Percentiles rank a stretch among this genome's conserved stretches.
phyloP scores from a whole-genome alignment of 768 basidiomycete genomes.

The Pleurotus tuoliensis region DNA sequence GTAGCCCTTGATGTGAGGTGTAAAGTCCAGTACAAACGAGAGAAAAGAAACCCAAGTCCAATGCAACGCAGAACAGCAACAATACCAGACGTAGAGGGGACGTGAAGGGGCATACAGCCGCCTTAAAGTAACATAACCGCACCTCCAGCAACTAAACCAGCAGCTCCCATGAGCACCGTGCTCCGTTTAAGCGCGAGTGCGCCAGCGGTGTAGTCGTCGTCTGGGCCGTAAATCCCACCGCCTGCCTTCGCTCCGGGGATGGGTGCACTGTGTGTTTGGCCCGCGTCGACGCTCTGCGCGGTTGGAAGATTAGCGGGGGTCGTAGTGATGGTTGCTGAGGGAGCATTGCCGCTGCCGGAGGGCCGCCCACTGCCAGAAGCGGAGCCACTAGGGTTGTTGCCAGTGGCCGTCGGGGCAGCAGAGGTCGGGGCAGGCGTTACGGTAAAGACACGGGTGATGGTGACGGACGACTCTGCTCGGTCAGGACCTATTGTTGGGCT shows the following conservation, averaged over 20 bases:
- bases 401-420: slow-evolving; percentile 14
- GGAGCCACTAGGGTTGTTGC: slow-evolving; percentile 19
- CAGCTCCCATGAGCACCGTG: slow-evolving; percentile 36
- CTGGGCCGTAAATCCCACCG: slow-evolving; percentile 63
- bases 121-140: slow-evolving; percentile 41
- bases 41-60: no score
- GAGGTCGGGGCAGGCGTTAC: slow-evolving; percentile 29
- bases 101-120: no score
- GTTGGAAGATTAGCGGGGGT: slow-evolving; percentile 50
- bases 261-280: slow-evolving; percentile 54
- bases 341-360: slow-evolving; percentile 18
- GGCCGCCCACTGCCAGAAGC: not conserved
- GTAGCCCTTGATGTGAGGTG: not conserved
- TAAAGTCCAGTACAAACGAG: no score
- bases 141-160: slow-evolving; percentile 47
- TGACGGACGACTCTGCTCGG: slow-evolving; percentile 35
- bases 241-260: slow-evolving; percentile 45
- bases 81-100: no score
- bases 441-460: slow-evolving; percentile 41
- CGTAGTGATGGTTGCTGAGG: slow-evolving; percentile 29
- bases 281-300: slow-evolving; percentile 53
- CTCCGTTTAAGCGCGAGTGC: slow-evolving; percentile 45
- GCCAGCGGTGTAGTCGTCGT: slow-evolving; percentile 60
- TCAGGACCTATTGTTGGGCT: slow-evolving; percentile 34
- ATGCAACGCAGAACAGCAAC: no score